Base-by-base conservation (phyloP, 1,139 yeast species). In the Kodamaea plutei region DNA sequence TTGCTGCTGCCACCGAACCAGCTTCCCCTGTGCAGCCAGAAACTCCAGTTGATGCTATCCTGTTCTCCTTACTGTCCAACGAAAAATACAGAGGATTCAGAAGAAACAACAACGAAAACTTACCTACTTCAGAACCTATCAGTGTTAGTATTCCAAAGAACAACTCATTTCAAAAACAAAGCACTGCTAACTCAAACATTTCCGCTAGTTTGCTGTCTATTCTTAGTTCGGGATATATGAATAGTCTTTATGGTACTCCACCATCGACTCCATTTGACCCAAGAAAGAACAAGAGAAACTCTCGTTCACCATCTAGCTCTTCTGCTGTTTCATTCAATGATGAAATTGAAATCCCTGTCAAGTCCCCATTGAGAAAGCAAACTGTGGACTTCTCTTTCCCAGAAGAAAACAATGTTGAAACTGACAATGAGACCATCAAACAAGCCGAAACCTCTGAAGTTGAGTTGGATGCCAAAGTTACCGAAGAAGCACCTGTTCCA, bases 61-160 rank as follows among this genome's bases (percentile, higher is more conserved):
- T 34, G 12, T 43, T 52, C 29, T 48, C 38, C 39, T 56, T 44
- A 48, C 52, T 34, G 24, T 46, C 52, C 13, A 63, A 63, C 40
- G 64, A 58, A 20, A 68, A 64, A 40, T 68, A 68, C 45, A 58
- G 50, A 38, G 73, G 73, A 1, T 68, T 68, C 49, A 64, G 74
- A 56, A 61, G 73, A 52, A 56, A 59, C 32, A 52, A 52, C 5
- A 50, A 52, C 22, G 42, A 48, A 20, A 54, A 52, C 28, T 41
- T 47, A 11, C 43, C 50, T 9, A 36, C 39, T 18, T 20, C 40
- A n/a, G 52, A 50, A 23, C 61, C 62, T 23, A 51, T 59, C 23
- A 45, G 54, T 12, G 52, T 60, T 23, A 43, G 45, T 24, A 46
- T 58, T 27, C 64, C 64, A 8, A 26, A 39, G 26, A 28, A 20